These are phyloP conservation scores for Crithidia thermophila DNA, from an alignment of 208 protist genomes.

Conservation along the genomic window DNA sequence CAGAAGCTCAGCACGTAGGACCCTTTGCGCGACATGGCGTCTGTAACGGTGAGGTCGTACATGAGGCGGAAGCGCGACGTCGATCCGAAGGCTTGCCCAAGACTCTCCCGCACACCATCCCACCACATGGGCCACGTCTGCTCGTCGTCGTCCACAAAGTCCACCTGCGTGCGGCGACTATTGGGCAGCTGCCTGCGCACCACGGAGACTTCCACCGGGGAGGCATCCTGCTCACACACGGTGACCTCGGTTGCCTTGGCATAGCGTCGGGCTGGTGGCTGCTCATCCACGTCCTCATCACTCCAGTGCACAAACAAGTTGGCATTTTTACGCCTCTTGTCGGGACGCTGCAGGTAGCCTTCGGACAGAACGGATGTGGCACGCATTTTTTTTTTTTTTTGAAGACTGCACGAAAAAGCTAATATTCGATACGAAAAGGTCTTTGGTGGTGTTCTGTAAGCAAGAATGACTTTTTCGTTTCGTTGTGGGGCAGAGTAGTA, in stretches of 20 bases:
- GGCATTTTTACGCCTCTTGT: neutral
- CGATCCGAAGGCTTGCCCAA: constrained; percentile 2
- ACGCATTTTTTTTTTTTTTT: constrained; percentile 17
- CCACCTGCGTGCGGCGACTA: constrained; percentile 16
- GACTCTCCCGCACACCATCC: neutral
- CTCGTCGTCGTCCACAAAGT: constrained; percentile 24
- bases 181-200: neutral
- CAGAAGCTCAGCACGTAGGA: constrained; percentile 64
- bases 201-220: neutral
- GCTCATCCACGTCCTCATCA: neutral
- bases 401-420: no score
- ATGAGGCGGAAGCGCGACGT: constrained; percentile 30
- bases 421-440: no score
- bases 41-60: constrained; percentile 31
- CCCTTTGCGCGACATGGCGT: constrained; percentile 36
- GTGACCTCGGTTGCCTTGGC: neutral
- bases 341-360: constrained; percentile 4
- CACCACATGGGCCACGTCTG: neutral
- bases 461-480: no score
- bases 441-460: no score
- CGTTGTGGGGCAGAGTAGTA: no score
- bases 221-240: neutral
- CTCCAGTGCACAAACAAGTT: constrained; percentile 8
- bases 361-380: constrained; percentile 20
- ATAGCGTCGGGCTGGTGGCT: neutral